Percentiles rank a stretch among this genome's conserved stretches.
phyloP scores from a whole-genome alignment of 2,329 filamentous ascomycete species.

The Cladophialophora chaetospira region DNA sequence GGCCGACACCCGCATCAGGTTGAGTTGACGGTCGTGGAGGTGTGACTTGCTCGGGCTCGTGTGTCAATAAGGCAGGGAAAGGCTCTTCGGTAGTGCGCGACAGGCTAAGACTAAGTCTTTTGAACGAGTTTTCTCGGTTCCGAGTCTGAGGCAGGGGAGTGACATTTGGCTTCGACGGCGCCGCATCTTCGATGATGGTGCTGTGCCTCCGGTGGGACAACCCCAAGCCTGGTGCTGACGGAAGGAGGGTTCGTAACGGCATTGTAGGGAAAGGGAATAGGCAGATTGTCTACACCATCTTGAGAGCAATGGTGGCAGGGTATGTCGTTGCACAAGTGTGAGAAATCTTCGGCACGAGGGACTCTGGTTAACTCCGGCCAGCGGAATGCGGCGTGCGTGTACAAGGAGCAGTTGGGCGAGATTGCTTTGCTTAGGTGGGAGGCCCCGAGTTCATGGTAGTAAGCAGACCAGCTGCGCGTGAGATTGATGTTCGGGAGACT shows the following conservation, averaged over 20 bases:
- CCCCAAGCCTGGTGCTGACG: slow-evolving; percentile 18
- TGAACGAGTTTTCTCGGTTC: slow-evolving; percentile 27
- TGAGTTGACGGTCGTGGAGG: neutral
- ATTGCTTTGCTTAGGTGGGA: slow-evolving; percentile 12
- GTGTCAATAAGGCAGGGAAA: slow-evolving; percentile 21
- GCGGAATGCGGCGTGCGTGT: slow-evolving; percentile 4
- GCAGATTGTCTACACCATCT: slow-evolving; percentile 16
- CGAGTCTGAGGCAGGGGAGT: slow-evolving; percentile 4
- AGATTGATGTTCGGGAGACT: neutral
- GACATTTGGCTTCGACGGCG: neutral
- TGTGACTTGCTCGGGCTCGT: slow-evolving; percentile 21
- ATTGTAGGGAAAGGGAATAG: slow-evolving; percentile 11
- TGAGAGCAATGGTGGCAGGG: slow-evolving; percentile 11
- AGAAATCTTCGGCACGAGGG: neutral
- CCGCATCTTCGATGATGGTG: slow-evolving; percentile 22
- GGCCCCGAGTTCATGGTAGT: slow-evolving; percentile 17
- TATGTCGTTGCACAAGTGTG: slow-evolving; percentile 1
- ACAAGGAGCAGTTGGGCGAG: slow-evolving; percentile 2
- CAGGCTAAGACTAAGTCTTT: slow-evolving; percentile 29
- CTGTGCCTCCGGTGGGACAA: slow-evolving; percentile 23
- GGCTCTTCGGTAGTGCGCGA: slow-evolving; percentile 25
- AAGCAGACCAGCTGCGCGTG: slow-evolving; percentile 24
- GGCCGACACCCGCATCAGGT: neutral
- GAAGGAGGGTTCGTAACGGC: slow-evolving; percentile 25
- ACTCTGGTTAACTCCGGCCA: neutral